A percentile compares a stretch with the other conserved stretches of the same genome.
phyloP scores from a whole-genome alignment of 2,329 filamentous ascomycete species.

The Juglanconis oblonga region DNA sequence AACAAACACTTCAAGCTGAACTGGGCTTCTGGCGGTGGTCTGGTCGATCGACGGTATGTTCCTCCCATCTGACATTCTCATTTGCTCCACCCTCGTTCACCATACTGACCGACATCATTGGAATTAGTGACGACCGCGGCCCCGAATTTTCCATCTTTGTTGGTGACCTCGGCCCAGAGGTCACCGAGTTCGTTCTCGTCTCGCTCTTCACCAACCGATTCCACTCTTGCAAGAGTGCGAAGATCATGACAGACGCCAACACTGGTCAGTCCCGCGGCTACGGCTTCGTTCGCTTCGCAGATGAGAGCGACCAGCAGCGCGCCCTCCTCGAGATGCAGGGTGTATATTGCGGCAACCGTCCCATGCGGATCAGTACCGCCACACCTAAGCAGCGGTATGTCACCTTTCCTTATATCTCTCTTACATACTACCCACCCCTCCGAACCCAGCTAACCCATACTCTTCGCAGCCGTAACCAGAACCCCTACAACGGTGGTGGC shows the following conservation, averaged over 20 bases:
- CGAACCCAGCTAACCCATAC: neutral
- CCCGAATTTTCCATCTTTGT: conserved; percentile 98
- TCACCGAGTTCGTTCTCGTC: conserved; percentile 97
- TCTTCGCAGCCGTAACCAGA: conserved; percentile 35
- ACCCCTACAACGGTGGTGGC: conserved; percentile 30
- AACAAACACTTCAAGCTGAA: conserved; percentile 97
- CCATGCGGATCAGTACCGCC: conserved; percentile 97
- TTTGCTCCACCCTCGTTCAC: neutral
- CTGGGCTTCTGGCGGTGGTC: conserved; percentile 95
- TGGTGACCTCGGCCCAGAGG: conserved; percentile 93
- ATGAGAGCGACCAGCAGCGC: conserved; percentile 93
- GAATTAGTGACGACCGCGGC: conserved; percentile 81
- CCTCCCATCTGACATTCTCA: neutral
- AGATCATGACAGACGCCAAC: conserved; percentile 99
- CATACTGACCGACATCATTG: conserved; percentile 9
- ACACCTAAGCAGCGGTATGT: conserved; percentile 85
- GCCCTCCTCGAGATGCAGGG: conserved; percentile 98
- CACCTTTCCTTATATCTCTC: neutral
- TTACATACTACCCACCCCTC: neutral
- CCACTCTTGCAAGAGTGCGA: conserved; percentile 96
- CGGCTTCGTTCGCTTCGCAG: conserved; percentile 95
- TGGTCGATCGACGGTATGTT: conserved; percentile 84
- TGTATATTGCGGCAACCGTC: conserved; percentile 96
- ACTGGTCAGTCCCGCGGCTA: conserved; percentile 97
- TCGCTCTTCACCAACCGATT: conserved; percentile 96